Conservation (phyloP, 148 eudicot genomes). For the Gaultheria prostrata region DNA sequence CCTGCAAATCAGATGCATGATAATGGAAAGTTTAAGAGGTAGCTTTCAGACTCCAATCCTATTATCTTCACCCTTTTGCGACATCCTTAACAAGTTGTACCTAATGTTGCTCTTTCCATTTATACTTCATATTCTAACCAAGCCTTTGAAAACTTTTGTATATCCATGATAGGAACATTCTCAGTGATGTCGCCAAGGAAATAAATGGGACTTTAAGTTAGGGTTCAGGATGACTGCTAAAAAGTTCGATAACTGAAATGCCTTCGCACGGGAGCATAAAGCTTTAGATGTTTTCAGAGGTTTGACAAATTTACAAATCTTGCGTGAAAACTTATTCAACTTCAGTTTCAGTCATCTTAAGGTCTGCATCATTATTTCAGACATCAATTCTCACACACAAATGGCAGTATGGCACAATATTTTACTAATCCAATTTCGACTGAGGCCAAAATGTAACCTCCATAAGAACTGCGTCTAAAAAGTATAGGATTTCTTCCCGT, state of each 20-base stretch:
- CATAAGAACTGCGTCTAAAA: not conserved
- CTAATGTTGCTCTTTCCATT: not conserved
- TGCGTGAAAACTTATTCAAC: not conserved
- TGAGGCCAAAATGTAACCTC: not conserved
- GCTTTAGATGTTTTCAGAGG: not conserved
- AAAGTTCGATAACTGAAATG: not conserved
- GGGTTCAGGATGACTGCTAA: not conserved
- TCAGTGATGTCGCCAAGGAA: not conserved
- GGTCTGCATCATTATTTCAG: not conserved
- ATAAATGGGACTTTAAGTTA: not conserved
- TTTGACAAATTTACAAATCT: not conserved
- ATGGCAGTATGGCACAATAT: not conserved
- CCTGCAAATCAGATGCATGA: constrained; percentile 9
- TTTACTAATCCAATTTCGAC: not conserved
- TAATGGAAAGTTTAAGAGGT: not conserved
- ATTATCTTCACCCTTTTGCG: not conserved
- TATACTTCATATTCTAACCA: not conserved
- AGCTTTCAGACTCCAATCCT: not conserved
- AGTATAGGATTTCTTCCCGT: not conserved
- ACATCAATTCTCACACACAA: not conserved
- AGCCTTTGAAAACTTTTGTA: not conserved
- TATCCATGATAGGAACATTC: not conserved
- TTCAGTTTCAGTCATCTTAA: not conserved
- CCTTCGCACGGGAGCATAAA: not conserved
- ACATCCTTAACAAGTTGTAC: not conserved